Conservation (phyloP, 371 early-diverging fungal genomes). For the Mucor plumbeus region DNA sequence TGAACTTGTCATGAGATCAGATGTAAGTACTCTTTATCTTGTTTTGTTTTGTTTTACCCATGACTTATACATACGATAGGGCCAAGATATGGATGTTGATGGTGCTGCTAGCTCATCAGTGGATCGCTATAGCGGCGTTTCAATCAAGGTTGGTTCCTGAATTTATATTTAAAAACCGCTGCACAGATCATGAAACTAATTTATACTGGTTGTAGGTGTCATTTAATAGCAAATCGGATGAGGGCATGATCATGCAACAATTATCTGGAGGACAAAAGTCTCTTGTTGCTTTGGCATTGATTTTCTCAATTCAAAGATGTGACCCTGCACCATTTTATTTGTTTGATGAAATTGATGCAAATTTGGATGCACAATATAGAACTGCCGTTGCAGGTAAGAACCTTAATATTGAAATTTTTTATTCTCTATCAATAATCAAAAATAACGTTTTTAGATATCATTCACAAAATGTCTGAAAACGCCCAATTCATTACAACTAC, state of each 20-base stretch:
- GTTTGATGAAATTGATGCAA: constrained; percentile 99
- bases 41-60: background rate
- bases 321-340: constrained; percentile 99
- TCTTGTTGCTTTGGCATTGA: constrained; percentile 95
- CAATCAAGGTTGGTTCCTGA: constrained; percentile 71
- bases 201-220: constrained; percentile 61
- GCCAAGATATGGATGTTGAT: constrained; percentile 56
- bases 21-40: constrained; percentile 44
- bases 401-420: background rate
- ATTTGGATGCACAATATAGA: constrained; percentile 96
- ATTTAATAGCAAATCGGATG: constrained; percentile 87
- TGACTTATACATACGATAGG: constrained; percentile 9
- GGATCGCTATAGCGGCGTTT: constrained; percentile 90
- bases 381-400: constrained; percentile 85
- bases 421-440: background rate
- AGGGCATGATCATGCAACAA: constrained; percentile 94
- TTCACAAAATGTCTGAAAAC: constrained; percentile 81
- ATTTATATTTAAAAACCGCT: background rate
- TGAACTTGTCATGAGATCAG: constrained; percentile 80
- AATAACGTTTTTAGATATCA: constrained; percentile 65
- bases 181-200: background rate
- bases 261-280: constrained; percentile 99
- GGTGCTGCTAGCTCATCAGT: constrained; percentile 41
- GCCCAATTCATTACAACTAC: constrained; percentile 99
- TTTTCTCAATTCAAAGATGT: constrained; percentile 98